Percentiles rank a stretch among this genome's conserved stretches.
Evolutionary conservation across 768 basidiomycete genomes (phyloP).

Genomic region (Leccinum sublutescens): DNA sequence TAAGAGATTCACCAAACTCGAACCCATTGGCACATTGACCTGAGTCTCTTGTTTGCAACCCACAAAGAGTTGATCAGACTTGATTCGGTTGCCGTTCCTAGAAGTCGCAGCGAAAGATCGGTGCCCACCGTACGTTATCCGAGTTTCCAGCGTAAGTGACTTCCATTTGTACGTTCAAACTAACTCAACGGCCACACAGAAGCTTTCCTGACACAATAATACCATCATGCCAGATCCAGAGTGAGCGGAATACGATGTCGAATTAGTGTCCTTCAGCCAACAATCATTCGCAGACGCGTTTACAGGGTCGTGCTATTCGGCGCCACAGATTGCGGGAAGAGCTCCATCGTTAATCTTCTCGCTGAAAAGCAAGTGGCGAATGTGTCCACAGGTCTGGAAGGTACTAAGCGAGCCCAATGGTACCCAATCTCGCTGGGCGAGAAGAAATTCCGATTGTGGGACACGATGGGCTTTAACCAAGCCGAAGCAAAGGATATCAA

Average conservation of each 20-base stretch:
- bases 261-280: constrained; percentile 2
- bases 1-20: constrained; percentile 4
- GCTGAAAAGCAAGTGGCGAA: constrained; percentile 25
- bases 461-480: constrained; percentile 36
- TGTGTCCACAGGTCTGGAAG: constrained; percentile 28
- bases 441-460: constrained; percentile 29
- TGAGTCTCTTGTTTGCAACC: not conserved
- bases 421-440: constrained; percentile 19
- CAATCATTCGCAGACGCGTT: constrained; percentile 12
- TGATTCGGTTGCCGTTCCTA: not conserved
- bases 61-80: not conserved
- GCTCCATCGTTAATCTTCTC: constrained; percentile 31
- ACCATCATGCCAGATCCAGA: constrained; percentile 8
- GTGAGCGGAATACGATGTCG: constrained; percentile 12
- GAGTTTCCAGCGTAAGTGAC: constrained; percentile 1
- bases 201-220: not conserved
- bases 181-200: not conserved
- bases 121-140: no score
- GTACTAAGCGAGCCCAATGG: constrained; percentile 31
- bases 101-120: not conserved
- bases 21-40: not conserved
- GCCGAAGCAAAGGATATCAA: constrained; percentile 11
- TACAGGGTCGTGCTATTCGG: constrained; percentile 30
- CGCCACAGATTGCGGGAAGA: constrained; percentile 29
- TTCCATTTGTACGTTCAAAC: not conserved